Evolutionary conservation across 257 asterid genomes (phyloP).

Genomic region (Lavandula angustifolia): DNA sequence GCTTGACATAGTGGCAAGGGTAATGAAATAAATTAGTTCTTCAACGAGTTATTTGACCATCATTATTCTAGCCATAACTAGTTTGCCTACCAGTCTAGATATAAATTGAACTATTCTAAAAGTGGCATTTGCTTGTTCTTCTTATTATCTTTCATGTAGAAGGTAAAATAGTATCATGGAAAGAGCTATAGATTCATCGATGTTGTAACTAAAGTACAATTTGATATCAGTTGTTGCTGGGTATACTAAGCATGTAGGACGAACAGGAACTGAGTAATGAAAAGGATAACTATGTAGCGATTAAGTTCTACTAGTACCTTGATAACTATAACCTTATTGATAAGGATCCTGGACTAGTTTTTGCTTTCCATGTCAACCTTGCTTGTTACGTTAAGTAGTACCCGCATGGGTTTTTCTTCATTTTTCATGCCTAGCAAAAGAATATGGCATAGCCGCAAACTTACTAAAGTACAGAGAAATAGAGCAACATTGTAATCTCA

Average conservation of each 20-base stretch:
- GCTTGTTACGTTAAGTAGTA: conserved; percentile 18
- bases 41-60: background rate
- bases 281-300: conserved; percentile 6
- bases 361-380: conserved; percentile 12
- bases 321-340: background rate
- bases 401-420: background rate
- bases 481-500: background rate
- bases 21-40: background rate
- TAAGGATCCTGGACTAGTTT: background rate
- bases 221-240: background rate
- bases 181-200: too few species aligned
- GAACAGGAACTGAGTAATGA: conserved; percentile 21
- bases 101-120: too few species aligned
- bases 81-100: too few species aligned
- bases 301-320: conserved; percentile 4
- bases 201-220: background rate
- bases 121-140: too few species aligned
- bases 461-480: background rate
- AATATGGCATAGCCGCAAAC: background rate
- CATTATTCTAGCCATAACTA: background rate
- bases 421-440: conserved; percentile 6
- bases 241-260: conserved; percentile 6
- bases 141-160: too few species aligned
- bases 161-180: too few species aligned
- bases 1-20: background rate